phyloP scores from a whole-genome alignment of 2,329 filamentous ascomycete genomes.

The Truncatella angustata region DNA sequence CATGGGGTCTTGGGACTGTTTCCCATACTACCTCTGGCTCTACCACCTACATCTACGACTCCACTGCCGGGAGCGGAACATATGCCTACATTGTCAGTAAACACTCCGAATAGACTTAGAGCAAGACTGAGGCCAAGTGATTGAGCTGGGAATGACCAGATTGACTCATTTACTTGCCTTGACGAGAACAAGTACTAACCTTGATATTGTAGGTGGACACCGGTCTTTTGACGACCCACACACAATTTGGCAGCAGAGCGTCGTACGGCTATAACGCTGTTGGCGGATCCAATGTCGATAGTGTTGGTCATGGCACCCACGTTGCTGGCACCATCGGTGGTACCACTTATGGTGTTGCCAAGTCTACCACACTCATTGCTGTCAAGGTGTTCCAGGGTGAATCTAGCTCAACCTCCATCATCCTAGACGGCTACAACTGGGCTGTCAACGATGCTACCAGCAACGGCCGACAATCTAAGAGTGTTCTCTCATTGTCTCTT shows the following conservation, averaged over 20 bases:
- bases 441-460: constrained; percentile 44
- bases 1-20: constrained; percentile 46
- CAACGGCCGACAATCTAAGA: constrained; percentile 35
- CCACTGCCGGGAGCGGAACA: constrained; percentile 35
- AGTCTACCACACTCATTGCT: constrained; percentile 36
- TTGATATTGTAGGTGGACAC: background rate
- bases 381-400: constrained; percentile 39
- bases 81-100: constrained; percentile 44
- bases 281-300: constrained; percentile 17
- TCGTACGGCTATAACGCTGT: constrained; percentile 21
- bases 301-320: constrained; percentile 41
- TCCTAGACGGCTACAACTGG: constrained; percentile 32
- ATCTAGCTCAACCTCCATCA: constrained; percentile 22
- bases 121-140: background rate
- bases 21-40: constrained; percentile 35
- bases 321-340: constrained; percentile 44
- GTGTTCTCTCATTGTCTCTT: constrained; percentile 56
- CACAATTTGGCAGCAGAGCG: constrained; percentile 6
- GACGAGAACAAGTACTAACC: background rate
- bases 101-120: background rate
- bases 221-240: constrained; percentile 8
- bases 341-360: constrained; percentile 42
- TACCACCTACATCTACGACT: constrained; percentile 40
- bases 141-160: too few relatives aligned
- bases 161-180: too few relatives aligned